phyloP scores from a whole-genome alignment of 441 rosid species.

The Adansonia grandidieri region DNA sequence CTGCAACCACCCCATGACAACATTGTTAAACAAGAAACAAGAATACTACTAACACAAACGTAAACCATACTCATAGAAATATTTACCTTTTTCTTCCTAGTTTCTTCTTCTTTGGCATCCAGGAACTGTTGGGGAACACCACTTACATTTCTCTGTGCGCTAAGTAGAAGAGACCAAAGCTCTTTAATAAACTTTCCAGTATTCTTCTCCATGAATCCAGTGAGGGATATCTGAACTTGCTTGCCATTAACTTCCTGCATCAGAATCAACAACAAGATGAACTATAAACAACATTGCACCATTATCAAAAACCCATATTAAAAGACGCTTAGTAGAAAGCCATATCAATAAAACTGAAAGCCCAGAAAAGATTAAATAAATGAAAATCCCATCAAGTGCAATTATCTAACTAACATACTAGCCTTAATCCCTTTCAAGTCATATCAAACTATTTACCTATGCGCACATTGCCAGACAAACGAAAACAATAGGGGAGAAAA shows the following conservation, averaged over 20 bases:
- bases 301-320: not conserved
- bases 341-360: too few relatives aligned
- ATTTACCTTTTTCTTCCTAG: constrained; percentile 69
- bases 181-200: constrained; percentile 97
- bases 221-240: constrained; percentile 84
- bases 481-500: not conserved
- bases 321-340: not conserved
- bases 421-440: not conserved
- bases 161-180: constrained; percentile 90
- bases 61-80: constrained; percentile 13
- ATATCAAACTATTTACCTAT: not conserved
- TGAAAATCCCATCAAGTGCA: too few relatives aligned
- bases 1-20: constrained; percentile 41
- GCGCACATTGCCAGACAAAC: not conserved
- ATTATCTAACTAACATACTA: not conserved
- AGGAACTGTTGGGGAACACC: constrained; percentile 94
- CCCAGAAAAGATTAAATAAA: too few relatives aligned
- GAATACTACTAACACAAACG: not conserved
- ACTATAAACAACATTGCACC: constrained; percentile 12
- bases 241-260: constrained; percentile 88
- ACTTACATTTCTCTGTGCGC: constrained; percentile 86
- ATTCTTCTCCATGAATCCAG: constrained; percentile 99
- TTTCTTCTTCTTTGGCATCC: constrained; percentile 89
- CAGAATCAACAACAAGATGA: not conserved
- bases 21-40: constrained; percentile 23